Percentiles rank a stretch among this genome's conserved stretches.
phyloP scores from a whole-genome alignment of 768 basidiomycete species.

The Tulasnella sp. region DNA sequence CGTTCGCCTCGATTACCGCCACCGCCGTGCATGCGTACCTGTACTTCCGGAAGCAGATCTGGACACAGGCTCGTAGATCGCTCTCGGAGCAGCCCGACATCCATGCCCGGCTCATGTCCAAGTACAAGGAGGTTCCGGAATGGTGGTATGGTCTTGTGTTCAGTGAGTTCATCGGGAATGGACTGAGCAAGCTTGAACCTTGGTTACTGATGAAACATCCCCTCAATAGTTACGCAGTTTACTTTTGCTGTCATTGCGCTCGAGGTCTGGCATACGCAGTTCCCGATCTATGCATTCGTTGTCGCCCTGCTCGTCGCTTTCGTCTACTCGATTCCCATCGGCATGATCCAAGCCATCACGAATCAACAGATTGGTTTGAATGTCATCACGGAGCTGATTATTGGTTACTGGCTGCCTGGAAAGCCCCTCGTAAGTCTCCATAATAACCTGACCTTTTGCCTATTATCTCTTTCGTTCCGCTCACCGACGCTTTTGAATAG shows the following conservation, averaged over 20 bases:
- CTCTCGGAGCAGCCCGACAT: conserved; percentile 74
- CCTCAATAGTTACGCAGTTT: conserved; percentile 58
- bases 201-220: too few relatives aligned
- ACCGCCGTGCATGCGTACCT: conserved; percentile 70
- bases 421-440: conserved; percentile 27
- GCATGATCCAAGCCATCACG: conserved; percentile 80
- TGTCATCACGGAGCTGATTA: conserved; percentile 64
- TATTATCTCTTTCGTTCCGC: conserved; percentile 5
- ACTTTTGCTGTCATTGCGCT: conserved; percentile 53
- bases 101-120: conserved; percentile 70
- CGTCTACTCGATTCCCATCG: conserved; percentile 66
- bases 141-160: conserved; percentile 77
- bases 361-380: conserved; percentile 62
- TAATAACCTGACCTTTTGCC: neutral
- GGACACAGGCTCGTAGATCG: conserved; percentile 54
- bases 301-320: conserved; percentile 55
- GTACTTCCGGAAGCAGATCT: conserved; percentile 76
- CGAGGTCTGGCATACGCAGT: conserved; percentile 49
- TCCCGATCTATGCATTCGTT: conserved; percentile 76
- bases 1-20: conserved; percentile 64
- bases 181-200: too few relatives aligned
- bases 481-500: too few relatives aligned
- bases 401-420: conserved; percentile 72
- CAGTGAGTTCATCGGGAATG: too few relatives aligned
- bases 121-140: conserved; percentile 66